Evolutionary conservation across 495 filamentous ascomycete species (phyloP).

Genomic region (Apodospora peruviana): DNA sequence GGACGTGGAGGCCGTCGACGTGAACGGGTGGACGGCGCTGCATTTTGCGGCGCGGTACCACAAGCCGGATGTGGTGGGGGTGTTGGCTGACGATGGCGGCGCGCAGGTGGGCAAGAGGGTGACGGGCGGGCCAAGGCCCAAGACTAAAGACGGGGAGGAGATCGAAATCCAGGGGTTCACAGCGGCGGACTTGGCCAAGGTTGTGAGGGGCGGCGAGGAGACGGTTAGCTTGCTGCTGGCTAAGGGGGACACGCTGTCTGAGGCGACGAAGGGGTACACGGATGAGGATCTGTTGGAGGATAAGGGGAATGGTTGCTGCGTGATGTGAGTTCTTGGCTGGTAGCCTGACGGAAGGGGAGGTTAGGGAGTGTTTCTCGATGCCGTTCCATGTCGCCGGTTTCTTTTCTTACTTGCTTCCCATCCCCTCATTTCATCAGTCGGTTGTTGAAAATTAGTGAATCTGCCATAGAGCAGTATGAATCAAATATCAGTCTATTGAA

Average conservation of each 20-base stretch:
- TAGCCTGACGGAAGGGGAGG: too few relatives aligned
- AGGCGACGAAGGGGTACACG: background rate
- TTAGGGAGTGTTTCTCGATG: too few relatives aligned
- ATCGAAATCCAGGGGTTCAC: slow-evolving; percentile 4
- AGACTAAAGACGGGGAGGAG: slow-evolving; percentile 3
- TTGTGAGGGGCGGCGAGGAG: slow-evolving; percentile 3
- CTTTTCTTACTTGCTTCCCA: too few relatives aligned
- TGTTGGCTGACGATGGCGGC: background rate
- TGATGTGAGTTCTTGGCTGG: slow-evolving; percentile 1
- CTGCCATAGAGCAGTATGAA: too few relatives aligned
- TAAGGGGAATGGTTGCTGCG: background rate
- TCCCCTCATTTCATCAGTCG: too few relatives aligned
- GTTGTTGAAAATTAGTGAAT: too few relatives aligned
- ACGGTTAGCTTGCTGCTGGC: background rate
- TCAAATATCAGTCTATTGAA: too few relatives aligned
- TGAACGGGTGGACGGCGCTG: slow-evolving; percentile 1
- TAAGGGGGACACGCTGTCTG: background rate
- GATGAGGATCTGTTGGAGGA: slow-evolving; percentile 9
- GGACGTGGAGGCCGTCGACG: background rate
- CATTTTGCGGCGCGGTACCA: slow-evolving; percentile 3
- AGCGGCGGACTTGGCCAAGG: slow-evolving; percentile 2
- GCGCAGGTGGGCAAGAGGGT: background rate
- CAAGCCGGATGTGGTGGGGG: background rate
- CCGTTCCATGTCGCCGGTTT: too few relatives aligned
- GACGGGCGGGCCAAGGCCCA: background rate